phyloP scores from a whole-genome alignment of 2,329 filamentous ascomycete species.

The Ceratocystis harringtonii region DNA sequence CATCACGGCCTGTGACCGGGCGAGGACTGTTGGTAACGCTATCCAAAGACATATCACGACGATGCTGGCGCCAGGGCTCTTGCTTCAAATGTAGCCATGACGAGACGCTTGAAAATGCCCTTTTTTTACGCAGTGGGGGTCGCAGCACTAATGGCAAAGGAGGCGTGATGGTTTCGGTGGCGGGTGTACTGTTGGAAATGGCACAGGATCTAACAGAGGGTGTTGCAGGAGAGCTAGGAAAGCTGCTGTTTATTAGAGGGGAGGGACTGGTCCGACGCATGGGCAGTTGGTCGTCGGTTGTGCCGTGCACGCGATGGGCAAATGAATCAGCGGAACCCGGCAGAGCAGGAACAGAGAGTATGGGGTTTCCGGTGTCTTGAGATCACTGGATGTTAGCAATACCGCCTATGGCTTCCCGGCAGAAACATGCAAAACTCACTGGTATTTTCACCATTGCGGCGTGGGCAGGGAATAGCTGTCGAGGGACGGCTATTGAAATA shows the following conservation, averaged over 20 bases:
- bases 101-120: constrained; percentile 48
- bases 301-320: constrained; percentile 29
- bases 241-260: neutral
- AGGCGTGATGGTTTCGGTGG: constrained; percentile 31
- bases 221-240: constrained; percentile 1
- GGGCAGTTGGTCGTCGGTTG: neutral
- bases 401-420: neutral
- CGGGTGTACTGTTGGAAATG: constrained; percentile 11
- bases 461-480: constrained; percentile 30
- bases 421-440: constrained; percentile 20
- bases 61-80: constrained; percentile 22
- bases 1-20: constrained; percentile 36
- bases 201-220: constrained; percentile 16
- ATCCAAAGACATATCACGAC: constrained; percentile 25
- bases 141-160: constrained; percentile 43
- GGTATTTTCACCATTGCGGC: constrained; percentile 19
- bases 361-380: constrained; percentile 17
- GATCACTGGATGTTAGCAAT: neutral
- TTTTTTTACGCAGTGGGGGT: constrained; percentile 50
- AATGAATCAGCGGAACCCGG: constrained; percentile 44
- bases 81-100: constrained; percentile 40
- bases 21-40: constrained; percentile 39
- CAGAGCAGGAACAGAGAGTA: constrained; percentile 42
- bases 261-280: constrained; percentile 4
- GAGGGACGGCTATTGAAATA: constrained; percentile 39